Base-by-base conservation (phyloP, 768 basidiomycete species). In the Kwoniella heveanensis region DNA sequence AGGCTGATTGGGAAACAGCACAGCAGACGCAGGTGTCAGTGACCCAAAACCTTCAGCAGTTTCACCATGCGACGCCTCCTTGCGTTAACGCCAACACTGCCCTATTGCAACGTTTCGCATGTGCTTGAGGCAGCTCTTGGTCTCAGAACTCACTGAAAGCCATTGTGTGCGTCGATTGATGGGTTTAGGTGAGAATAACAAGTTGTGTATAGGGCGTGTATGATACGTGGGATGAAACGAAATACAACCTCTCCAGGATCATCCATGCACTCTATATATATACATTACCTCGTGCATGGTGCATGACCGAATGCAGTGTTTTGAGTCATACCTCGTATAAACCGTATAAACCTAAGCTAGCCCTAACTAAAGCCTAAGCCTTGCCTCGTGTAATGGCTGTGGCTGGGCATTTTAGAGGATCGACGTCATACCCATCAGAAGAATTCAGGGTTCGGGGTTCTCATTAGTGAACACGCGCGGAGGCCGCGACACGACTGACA, bases 81-180 rank as follows among this genome's bases (percentile, higher is more conserved):
- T n/a, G n/a, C n/a, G n/a, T n/a, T n/a, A n/a, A n/a, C n/a, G n/a
- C n/a, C n/a, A n/a, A n/a, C n/a, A n/a, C n/a, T n/a, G n/a, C n/a
- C n/a, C n/a, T n/a, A n/a, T n/a, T 49, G 47, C 47, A 5, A 49
- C 6, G n/a, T 49, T 36, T 36, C 32, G 7, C 32, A 36, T 13
- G 32, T 36, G 32, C 32, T 36, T 36, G 32, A 36, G 32, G 13
- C 46, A 8, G 46, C 19, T 47, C 46, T 6, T 47, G 15, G 8
- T 47, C 8, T 22, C n/a, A 8, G 7, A 49, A 69, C 71, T 67
- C 64, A 72, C 71, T 72, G 71, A 72, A 72, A 61, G 71, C 65
- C 71, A 72, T 72, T 47, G 59, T 72, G 68, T 48, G 13, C 47
- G 17, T 27, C 55, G 49, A 30, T 24, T 57, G 39, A 44, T 10